Evolutionary conservation across 2,329 filamentous ascomycete genomes (phyloP).

Genomic region (Aaosphaeria pasadenensis): DNA sequence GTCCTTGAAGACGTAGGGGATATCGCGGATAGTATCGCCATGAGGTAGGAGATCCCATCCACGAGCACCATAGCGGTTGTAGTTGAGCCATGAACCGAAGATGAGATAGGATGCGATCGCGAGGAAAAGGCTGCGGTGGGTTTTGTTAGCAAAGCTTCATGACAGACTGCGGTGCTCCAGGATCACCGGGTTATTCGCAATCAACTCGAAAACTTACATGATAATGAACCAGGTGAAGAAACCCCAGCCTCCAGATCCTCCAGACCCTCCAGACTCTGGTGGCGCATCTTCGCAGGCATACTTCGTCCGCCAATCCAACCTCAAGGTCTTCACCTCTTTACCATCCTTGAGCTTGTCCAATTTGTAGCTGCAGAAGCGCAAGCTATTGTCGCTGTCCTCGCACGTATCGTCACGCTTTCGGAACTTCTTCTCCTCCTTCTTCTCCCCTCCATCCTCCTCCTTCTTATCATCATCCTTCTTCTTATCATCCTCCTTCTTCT

Average conservation of each 20-base stretch:
- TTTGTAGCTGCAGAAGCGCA: conserved; percentile 74
- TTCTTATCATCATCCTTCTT: conserved; percentile 23
- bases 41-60: conserved; percentile 95
- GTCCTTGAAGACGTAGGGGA: conserved; percentile 90
- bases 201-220: conserved; percentile 59
- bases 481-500: conserved; percentile 46
- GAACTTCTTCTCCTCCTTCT: conserved; percentile 25
- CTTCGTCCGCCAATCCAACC: conserved; percentile 82
- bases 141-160: background rate
- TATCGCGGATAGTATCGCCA: conserved; percentile 84
- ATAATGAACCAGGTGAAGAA: conserved; percentile 98
- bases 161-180: background rate
- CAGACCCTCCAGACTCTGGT: conserved; percentile 43
- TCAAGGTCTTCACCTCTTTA: conserved; percentile 58
- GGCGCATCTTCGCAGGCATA: conserved; percentile 64
- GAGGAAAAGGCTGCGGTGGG: conserved; percentile 71
- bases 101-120: conserved; percentile 86
- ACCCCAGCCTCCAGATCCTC: conserved; percentile 67
- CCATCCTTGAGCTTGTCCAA: conserved; percentile 50
- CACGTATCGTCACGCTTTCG: conserved; percentile 8
- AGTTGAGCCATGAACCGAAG: conserved; percentile 98
- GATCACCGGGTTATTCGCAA: background rate
- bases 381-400: conserved; percentile 52
- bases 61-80: conserved; percentile 90
- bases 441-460: conserved; percentile 25